Evolutionary conservation across 768 basidiomycete species (phyloP).

Genomic region (Boletus coccyginus): DNA sequence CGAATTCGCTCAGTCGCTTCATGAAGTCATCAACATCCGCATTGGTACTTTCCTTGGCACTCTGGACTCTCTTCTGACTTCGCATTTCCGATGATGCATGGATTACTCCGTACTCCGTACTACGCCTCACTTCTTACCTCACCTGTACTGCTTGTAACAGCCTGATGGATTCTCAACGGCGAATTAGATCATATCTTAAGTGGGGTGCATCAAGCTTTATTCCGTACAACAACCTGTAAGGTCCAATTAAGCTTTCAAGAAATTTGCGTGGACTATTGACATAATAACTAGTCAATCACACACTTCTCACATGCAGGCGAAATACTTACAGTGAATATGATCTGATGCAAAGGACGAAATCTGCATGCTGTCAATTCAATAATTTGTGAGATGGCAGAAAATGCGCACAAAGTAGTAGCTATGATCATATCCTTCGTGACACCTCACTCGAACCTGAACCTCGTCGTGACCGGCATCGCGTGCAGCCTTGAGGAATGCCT

Average conservation of each 20-base stretch:
- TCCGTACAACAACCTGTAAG: conserved; percentile 1
- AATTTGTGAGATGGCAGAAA: not conserved
- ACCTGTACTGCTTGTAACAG: not conserved
- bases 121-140: not conserved
- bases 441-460: conserved; percentile 72
- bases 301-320: not conserved
- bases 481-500: conserved; percentile 81
- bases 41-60: not conserved
- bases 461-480: conserved; percentile 70
- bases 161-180: not conserved
- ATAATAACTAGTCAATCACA: conserved; percentile 10
- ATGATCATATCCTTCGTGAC: conserved; percentile 85
- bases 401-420: conserved; percentile 79
- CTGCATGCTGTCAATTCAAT: conserved; percentile 35
- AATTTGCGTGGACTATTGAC: conserved; percentile 76
- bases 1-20: conserved; percentile 38
- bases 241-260: conserved; percentile 62
- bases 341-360: conserved; percentile 89
- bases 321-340: conserved; percentile 78
- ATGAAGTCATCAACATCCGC: conserved; percentile 3
- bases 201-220: conserved; percentile 3
- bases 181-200: not conserved
- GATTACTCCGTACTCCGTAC: not conserved
- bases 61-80: not conserved
- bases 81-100: not conserved